These are phyloP conservation scores for Neoarthrinium moseri DNA, from an alignment of 2,329 filamentous ascomycete species.

Conservation along the genomic window DNA sequence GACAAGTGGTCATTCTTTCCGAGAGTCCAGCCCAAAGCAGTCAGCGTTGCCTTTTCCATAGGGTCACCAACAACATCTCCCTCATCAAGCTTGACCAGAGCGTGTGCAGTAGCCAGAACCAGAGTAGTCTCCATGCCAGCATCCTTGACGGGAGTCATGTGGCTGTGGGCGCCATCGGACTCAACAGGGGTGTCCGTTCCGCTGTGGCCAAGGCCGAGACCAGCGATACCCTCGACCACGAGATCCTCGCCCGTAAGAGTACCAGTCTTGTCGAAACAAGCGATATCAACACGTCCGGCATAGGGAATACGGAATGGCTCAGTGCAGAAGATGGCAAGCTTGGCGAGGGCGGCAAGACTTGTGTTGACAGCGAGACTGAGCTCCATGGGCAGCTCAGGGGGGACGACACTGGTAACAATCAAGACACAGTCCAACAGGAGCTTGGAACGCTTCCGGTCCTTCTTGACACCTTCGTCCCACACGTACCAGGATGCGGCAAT, in stretches of 20 bases:
- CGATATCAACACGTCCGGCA: slow-evolving; percentile 90
- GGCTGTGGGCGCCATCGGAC: slow-evolving; percentile 78
- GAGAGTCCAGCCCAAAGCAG: slow-evolving; percentile 88
- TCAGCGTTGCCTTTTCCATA: slow-evolving; percentile 96
- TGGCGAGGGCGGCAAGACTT: slow-evolving; percentile 88
- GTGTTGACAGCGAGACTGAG: slow-evolving; percentile 97
- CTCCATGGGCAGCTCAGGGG: slow-evolving; percentile 98
- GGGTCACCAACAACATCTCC: slow-evolving; percentile 96
- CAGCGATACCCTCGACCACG: slow-evolving; percentile 95
- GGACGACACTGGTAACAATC: slow-evolving; percentile 96
- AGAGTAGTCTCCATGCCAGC: slow-evolving; percentile 81
- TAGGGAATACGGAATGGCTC: slow-evolving; percentile 98
- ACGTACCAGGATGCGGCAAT: slow-evolving; percentile 98
- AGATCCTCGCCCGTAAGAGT: slow-evolving; percentile 95
- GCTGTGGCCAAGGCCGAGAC: slow-evolving; percentile 70
- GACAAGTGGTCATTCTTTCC: slow-evolving; percentile 83
- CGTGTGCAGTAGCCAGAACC: slow-evolving; percentile 92
- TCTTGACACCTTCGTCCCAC: slow-evolving; percentile 92
- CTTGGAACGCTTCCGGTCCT: slow-evolving; percentile 96
- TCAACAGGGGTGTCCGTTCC: slow-evolving; percentile 66
- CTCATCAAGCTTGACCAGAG: slow-evolving; percentile 92
- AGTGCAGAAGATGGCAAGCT: slow-evolving; percentile 96
- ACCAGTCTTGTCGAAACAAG: slow-evolving; percentile 98
- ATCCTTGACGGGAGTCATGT: slow-evolving; percentile 69
- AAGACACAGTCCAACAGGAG: slow-evolving; percentile 94